Conservation (phyloP, 345 rosid genomes). For the Balakata baccata region DNA sequence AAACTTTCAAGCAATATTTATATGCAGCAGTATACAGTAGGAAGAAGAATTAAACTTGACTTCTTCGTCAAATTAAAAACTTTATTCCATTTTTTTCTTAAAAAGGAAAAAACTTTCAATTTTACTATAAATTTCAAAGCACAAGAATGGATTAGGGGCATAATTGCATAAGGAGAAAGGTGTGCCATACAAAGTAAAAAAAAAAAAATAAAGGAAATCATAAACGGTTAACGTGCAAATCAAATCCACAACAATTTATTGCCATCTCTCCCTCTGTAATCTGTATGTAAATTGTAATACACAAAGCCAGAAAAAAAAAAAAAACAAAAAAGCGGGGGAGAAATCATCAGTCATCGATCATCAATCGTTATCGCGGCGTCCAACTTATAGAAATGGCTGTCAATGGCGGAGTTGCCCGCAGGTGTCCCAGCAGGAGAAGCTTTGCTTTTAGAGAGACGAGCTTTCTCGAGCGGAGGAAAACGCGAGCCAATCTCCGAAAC, state of each 20-base stretch:
- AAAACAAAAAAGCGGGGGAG: no score
- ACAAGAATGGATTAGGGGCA: neutral
- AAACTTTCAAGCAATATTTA: no score
- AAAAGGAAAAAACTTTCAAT: neutral
- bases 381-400: conserved; percentile 37
- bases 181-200: neutral
- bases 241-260: conserved; percentile 1
- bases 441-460: conserved; percentile 30
- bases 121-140: neutral
- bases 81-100: no score
- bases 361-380: neutral
- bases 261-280: conserved; percentile 4
- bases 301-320: neutral
- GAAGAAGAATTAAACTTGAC: no score
- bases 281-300: no score
- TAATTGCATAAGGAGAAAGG: neutral
- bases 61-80: no score
- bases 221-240: conserved; percentile 5
- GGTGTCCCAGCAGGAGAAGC: conserved; percentile 40
- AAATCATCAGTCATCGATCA: conserved; percentile 2
- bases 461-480: conserved; percentile 33
- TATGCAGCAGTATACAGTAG: no score
- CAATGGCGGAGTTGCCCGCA: conserved; percentile 40
- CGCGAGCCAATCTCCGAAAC: conserved; percentile 42
- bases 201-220: neutral